These are phyloP conservation scores for Aegilops speltoides DNA, from an alignment of 176 grass and related monocot species.

Conservation along the genomic window DNA sequence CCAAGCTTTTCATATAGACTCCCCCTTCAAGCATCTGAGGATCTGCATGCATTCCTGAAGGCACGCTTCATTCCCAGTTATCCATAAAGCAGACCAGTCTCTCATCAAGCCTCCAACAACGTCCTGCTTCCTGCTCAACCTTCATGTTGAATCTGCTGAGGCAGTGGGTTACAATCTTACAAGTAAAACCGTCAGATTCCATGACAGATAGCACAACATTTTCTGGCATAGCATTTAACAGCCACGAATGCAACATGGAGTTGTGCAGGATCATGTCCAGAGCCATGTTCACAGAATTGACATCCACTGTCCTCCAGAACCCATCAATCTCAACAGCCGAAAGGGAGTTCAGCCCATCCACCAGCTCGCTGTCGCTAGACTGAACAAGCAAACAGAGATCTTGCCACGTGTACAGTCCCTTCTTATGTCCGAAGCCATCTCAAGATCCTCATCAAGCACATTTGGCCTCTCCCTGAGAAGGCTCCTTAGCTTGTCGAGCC, in stretches of 20 bases:
- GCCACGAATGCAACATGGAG: slow-evolving; percentile 75
- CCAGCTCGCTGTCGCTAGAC: slow-evolving; percentile 71
- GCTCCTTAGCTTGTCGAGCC: slow-evolving; percentile 64
- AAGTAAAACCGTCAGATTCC: slow-evolving; percentile 65
- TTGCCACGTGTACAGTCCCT: slow-evolving; percentile 68
- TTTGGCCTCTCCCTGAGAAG: slow-evolving; percentile 69
- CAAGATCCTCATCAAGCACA: slow-evolving; percentile 71
- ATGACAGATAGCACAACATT: slow-evolving; percentile 59
- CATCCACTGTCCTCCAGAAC: slow-evolving; percentile 77
- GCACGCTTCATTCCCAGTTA: slow-evolving; percentile 62
- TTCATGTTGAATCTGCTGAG: slow-evolving; percentile 65
- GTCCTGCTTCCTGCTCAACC: slow-evolving; percentile 34
- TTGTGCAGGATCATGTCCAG: slow-evolving; percentile 84
- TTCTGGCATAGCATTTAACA: slow-evolving; percentile 55
- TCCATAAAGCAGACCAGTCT: slow-evolving; percentile 58
- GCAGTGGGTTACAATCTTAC: slow-evolving; percentile 58
- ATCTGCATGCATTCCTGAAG: slow-evolving; percentile 58
- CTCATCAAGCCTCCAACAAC: slow-evolving; percentile 69
- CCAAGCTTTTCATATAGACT: slow-evolving; percentile 65
- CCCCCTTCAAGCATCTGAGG: slow-evolving; percentile 82
- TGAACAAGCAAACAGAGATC: slow-evolving; percentile 74
- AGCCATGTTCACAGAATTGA: slow-evolving; percentile 47
- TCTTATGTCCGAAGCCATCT: background rate
- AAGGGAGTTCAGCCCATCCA: slow-evolving; percentile 58
- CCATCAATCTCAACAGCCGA: slow-evolving; percentile 72